Base-by-base conservation (phyloP, 108 stramenopile species). In the Discostella stelligeroides region DNA sequence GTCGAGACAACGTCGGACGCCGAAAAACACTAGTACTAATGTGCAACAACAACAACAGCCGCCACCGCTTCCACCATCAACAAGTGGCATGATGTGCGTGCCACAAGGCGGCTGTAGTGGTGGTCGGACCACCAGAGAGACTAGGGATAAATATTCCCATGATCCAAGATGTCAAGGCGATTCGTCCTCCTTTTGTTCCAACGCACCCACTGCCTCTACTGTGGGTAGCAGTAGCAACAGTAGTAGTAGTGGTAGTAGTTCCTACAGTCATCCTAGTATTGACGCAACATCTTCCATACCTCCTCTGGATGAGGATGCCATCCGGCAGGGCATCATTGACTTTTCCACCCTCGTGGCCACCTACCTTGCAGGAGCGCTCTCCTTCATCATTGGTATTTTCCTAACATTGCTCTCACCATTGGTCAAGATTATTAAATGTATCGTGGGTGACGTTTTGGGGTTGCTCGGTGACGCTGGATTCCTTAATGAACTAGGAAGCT, bases 351-450 rank as follows among this genome's bases (percentile, higher is more conserved):
- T 75, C 14, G 41, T 75, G 18, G 73, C 73, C 4, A 60, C 65
- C 11, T 75, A 66, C 43, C 50, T 75, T 7, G 73, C 73, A 17
- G 73, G 65, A 17, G 58, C 10, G 7, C 46, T 75, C 43, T 47
- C 57, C 4, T 66, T 75, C 45, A 25, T 75, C 29, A 13, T 75
- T 59, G 73, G 73, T 39, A 60, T 66, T 23, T 75, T 75, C 43
- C 73, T 75, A 0, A 45, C 65, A 1, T 8, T 75, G 23, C 30
- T 75, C 21, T 75, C 73, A 17, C 73, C 73, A 24, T 28, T 75
- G 23, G 40, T 67, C 48, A 62, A 47, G 38, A 23, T 66, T 18
- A 60, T 75, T 21, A 49, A 66, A 51, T 13, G 59, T 6, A 75
- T 75, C 39, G 64, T 66, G 20, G 65, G 73, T 28, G 73, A 75